These are phyloP conservation scores for Nyctanthes arbortristis DNA, from an alignment of 257 asterid species.

Conservation along the genomic window DNA sequence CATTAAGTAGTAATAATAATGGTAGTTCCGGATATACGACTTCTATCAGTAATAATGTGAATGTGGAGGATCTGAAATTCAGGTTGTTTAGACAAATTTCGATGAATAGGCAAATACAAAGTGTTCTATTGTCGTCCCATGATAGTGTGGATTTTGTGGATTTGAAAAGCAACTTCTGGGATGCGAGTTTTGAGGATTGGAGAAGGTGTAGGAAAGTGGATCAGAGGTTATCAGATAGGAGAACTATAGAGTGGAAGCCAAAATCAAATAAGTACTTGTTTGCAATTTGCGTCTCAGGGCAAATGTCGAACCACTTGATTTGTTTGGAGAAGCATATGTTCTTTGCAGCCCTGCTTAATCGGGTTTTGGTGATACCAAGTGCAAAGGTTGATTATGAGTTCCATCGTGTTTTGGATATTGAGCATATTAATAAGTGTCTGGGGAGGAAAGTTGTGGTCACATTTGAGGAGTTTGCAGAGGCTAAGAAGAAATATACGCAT, in stretches of 20 bases:
- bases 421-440: constrained; percentile 75
- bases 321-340: constrained; percentile 97
- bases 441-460: constrained; percentile 81
- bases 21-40: constrained; percentile 27
- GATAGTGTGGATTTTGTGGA: constrained; percentile 35
- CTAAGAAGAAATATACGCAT: constrained; percentile 60
- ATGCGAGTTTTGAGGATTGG: constrained; percentile 45
- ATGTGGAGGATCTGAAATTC: constrained; percentile 53
- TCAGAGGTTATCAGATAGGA: constrained; percentile 60
- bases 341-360: constrained; percentile 81
- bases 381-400: constrained; percentile 85
- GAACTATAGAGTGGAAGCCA: constrained; percentile 84
- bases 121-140: constrained; percentile 69
- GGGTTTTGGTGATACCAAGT: constrained; percentile 85
- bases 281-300: constrained; percentile 92
- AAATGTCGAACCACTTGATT: constrained; percentile 95
- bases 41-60: constrained; percentile 20
- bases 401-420: constrained; percentile 73
- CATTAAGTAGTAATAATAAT: constrained; percentile 13
- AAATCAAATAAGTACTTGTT: constrained; percentile 71
- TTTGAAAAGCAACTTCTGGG: constrained; percentile 46
- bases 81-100: constrained; percentile 64
- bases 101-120: constrained; percentile 72
- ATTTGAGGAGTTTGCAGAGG: constrained; percentile 77
- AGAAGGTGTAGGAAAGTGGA: constrained; percentile 64